phyloP scores from a whole-genome alignment of 805 yeast genomes.

The Metschnikowia similis region DNA sequence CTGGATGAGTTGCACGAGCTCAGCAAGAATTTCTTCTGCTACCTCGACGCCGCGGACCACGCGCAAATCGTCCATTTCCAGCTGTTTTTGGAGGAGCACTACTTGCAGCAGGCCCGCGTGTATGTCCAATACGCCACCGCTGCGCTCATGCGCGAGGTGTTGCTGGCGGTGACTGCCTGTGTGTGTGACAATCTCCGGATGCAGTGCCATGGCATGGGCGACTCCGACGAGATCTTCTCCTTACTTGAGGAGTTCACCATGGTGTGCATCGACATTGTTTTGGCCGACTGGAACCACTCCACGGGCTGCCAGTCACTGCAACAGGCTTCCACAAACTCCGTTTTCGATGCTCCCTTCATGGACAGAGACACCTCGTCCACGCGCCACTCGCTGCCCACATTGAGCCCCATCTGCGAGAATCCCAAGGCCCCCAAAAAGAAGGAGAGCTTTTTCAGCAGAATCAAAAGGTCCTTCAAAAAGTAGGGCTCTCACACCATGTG shows the following conservation, averaged over 20 bases:
- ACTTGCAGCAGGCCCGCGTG: slow-evolving; percentile 1
- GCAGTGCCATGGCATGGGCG: slow-evolving; percentile 9
- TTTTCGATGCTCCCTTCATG: not conserved
- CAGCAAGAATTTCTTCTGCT: slow-evolving; percentile 3
- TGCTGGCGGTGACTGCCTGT: slow-evolving; percentile 4
- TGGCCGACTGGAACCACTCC: not conserved
- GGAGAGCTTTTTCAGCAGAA: not conserved
- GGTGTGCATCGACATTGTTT: not conserved
- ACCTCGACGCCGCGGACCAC: slow-evolving; percentile 6
- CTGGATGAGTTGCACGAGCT: slow-evolving; percentile 13
- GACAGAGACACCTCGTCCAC: not conserved
- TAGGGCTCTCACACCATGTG: not conserved
- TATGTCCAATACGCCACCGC: slow-evolving; percentile 1
- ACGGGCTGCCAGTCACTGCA: not conserved
- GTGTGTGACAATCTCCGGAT: slow-evolving; percentile 12
- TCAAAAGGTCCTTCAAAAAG: not conserved
- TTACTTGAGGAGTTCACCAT: not conserved
- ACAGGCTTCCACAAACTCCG: not conserved
- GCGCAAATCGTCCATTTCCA: slow-evolving; percentile 6
- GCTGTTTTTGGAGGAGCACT: slow-evolving; percentile 2
- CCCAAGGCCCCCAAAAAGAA: not conserved
- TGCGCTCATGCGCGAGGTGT: slow-evolving; percentile 6
- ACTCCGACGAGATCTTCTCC: slow-evolving; percentile 4
- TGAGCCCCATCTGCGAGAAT: not conserved
- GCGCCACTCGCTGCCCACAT: not conserved